Evolutionary conservation across 441 rosid genomes (phyloP).

Genomic region (Euphorbia schlechtendalii): DNA sequence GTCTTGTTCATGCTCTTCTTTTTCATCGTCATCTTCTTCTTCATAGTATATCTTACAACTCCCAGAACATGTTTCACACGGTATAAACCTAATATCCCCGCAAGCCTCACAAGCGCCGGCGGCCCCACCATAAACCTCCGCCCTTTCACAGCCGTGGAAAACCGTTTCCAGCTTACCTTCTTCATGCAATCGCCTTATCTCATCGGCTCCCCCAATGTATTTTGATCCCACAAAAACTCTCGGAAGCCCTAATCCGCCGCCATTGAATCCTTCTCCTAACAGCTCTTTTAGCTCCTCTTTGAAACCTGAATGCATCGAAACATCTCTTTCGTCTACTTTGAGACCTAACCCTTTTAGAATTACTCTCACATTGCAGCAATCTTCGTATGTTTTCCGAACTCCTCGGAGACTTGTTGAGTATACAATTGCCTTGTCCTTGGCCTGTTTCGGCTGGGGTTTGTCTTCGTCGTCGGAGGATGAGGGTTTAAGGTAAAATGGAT

Average conservation of each 20-base stretch:
- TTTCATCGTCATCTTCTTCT: constrained; percentile 29
- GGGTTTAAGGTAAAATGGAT: constrained; percentile 40
- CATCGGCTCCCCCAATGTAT: constrained; percentile 82
- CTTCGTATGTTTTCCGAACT: constrained; percentile 75
- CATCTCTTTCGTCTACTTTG: constrained; percentile 63
- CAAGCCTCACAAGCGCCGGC: constrained; percentile 28
- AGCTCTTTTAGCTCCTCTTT: constrained; percentile 63
- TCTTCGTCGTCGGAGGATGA: constrained; percentile 7
- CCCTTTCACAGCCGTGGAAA: constrained; percentile 46
- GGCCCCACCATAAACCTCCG: constrained; percentile 21
- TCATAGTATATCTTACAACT: constrained; percentile 76
- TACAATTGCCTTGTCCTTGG: constrained; percentile 40
- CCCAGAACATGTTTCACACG: constrained; percentile 84
- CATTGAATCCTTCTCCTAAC: constrained; percentile 34
- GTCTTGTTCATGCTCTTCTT: background rate
- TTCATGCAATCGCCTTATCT: constrained; percentile 64
- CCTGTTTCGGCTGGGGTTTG: background rate
- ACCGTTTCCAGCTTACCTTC: constrained; percentile 66
- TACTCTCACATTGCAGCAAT: constrained; percentile 48
- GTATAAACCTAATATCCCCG: constrained; percentile 80
- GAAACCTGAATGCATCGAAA: constrained; percentile 74
- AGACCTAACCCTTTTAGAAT: constrained; percentile 57
- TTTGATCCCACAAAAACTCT: constrained; percentile 64
- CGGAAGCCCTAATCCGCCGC: constrained; percentile 53
- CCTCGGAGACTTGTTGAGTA: constrained; percentile 84